phyloP scores from a whole-genome alignment of 176 grass and related monocot species.

The Phyllostachys edulis region DNA sequence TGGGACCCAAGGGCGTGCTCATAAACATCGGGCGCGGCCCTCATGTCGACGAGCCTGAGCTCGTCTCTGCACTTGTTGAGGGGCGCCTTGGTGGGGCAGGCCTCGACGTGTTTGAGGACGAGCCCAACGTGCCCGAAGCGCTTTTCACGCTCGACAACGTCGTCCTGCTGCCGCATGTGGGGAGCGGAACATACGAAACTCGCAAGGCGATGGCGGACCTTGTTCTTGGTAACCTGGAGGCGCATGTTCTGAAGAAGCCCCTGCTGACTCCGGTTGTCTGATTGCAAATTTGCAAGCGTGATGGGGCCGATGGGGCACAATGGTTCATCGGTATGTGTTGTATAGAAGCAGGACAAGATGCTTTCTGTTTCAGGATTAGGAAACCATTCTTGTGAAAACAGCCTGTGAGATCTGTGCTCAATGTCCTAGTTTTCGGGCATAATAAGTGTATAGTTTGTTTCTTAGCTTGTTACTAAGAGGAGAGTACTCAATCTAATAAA shows the following conservation, averaged over 20 bases:
- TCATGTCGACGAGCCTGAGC: constrained; percentile 78
- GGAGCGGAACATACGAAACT: constrained; percentile 67
- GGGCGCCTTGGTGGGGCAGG: constrained; percentile 72
- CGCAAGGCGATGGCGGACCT: constrained; percentile 70
- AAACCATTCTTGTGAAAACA: neutral
- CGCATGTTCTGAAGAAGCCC: constrained; percentile 57
- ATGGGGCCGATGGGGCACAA: neutral
- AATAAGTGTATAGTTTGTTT: too few species aligned
- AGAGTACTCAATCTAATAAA: too few species aligned
- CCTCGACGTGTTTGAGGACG: constrained; percentile 86
- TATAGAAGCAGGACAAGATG: neutral
- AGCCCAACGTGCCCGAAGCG: constrained; percentile 63
- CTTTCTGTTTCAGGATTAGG: neutral
- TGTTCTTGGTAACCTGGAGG: constrained; percentile 83
- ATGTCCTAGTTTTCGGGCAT: too few species aligned
- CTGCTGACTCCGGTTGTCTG: constrained; percentile 72
- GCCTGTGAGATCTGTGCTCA: neutral
- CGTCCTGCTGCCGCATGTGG: constrained; percentile 76
- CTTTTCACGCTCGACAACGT: constrained; percentile 71
- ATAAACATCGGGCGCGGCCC: constrained; percentile 81
- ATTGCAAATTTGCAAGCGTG: neutral
- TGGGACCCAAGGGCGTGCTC: constrained; percentile 73
- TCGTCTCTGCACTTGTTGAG: constrained; percentile 61
- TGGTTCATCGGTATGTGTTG: neutral
- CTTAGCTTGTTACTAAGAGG: too few species aligned